Conservation (phyloP, 257 asterid species). For the Solanum neorickii region DNA sequence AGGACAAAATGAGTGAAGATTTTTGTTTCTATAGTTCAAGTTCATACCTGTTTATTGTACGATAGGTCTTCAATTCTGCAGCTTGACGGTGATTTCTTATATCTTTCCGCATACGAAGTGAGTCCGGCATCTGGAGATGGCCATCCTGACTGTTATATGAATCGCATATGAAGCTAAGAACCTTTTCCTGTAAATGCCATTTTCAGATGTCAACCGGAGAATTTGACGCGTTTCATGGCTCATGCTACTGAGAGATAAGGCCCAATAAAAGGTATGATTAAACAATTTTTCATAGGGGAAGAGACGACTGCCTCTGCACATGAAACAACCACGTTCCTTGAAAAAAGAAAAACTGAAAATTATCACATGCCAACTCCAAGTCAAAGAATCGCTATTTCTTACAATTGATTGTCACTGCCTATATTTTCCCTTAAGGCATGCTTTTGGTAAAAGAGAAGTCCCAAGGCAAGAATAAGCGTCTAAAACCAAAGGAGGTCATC, state of each 20-base stretch:
- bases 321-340: neutral
- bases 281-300: neutral
- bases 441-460: neutral
- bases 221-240: neutral
- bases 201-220: neutral
- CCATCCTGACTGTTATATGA: constrained; percentile 44
- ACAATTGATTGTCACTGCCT: neutral
- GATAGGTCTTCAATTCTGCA: constrained; percentile 51
- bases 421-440: neutral
- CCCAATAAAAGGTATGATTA: neutral
- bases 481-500: neutral
- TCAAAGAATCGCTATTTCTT: neutral
- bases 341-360: neutral
- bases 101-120: constrained; percentile 68
- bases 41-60: constrained; percentile 61
- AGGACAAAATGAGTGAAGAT: neutral
- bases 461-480: neutral
- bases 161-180: constrained; percentile 54
- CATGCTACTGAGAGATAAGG: neutral
- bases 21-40: neutral
- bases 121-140: constrained; percentile 44
- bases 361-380: neutral
- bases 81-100: constrained; percentile 31
- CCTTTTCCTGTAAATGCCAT: constrained; percentile 47
- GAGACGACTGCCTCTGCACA: neutral